Evolutionary conservation across 2,329 filamentous ascomycete species (phyloP).

Genomic region (Seiridium cupressi): DNA sequence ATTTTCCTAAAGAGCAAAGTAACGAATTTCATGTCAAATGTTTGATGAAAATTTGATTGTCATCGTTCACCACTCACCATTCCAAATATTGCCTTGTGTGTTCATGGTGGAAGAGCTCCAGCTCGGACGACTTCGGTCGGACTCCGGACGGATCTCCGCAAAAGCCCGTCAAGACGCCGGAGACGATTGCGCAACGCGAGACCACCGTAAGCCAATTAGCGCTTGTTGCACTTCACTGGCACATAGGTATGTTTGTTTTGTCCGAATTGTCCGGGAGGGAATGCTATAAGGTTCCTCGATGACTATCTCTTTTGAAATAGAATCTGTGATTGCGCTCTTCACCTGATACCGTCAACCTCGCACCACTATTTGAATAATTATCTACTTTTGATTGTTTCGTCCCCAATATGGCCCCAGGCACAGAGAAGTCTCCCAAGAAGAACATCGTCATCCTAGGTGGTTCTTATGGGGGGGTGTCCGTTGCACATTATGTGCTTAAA

Average conservation of each 20-base stretch:
- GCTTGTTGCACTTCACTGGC: not conserved
- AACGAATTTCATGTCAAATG: too few relatives aligned
- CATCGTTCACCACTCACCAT: not conserved
- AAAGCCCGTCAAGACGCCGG: not conserved
- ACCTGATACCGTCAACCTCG: too few relatives aligned
- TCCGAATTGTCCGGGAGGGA: not conserved
- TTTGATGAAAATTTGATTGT: not conserved
- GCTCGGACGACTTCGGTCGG: not conserved
- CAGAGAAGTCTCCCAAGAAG: slow-evolving; percentile 14
- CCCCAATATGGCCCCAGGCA: not conserved
- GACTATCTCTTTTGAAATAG: too few relatives aligned
- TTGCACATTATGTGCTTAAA: slow-evolving; percentile 52
- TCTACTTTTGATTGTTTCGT: not conserved
- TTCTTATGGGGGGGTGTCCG: slow-evolving; percentile 49
- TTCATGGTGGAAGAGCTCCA: not conserved
- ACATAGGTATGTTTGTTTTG: not conserved
- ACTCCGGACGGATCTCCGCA: not conserved
- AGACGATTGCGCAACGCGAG: not conserved
- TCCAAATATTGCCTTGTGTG: too few relatives aligned
- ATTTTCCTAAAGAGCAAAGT: too few relatives aligned
- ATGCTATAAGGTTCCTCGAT: not conserved
- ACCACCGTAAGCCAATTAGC: not conserved
- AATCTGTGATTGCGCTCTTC: too few relatives aligned
- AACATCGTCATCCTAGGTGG: slow-evolving; percentile 52
- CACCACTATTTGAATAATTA: not conserved